phyloP scores from a whole-genome alignment of 2,329 filamentous ascomycete genomes.

The Blumeria hordei region DNA sequence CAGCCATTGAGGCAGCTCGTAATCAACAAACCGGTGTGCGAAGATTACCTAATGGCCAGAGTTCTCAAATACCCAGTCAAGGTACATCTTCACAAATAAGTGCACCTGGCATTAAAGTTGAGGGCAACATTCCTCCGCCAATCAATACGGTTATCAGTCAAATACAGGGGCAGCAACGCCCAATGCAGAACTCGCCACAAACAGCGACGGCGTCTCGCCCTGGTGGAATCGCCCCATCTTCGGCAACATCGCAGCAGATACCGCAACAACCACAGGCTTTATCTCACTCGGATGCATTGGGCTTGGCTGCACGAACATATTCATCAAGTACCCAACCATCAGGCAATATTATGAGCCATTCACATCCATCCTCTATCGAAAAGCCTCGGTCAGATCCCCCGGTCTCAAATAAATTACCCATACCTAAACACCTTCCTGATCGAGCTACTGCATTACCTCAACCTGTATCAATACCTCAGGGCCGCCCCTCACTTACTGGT shows the following conservation, averaged over 20 bases:
- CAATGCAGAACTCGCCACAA: conserved; percentile 13
- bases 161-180: conserved; percentile 7
- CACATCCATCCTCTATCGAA: conserved; percentile 7
- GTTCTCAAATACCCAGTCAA: conserved; percentile 6
- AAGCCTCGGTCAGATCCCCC: conserved; percentile 11
- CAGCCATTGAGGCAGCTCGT: conserved; percentile 14
- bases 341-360: conserved; percentile 14
- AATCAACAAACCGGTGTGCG: conserved; percentile 14
- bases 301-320: conserved; percentile 14
- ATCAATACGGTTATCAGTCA: conserved; percentile 13
- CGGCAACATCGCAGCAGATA: conserved; percentile 9
- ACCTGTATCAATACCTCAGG: conserved; percentile 47
- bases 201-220: conserved; percentile 10
- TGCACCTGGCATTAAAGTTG: conserved; percentile 11
- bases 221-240: conserved; percentile 7
- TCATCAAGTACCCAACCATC: conserved; percentile 10
- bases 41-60: conserved; percentile 8
- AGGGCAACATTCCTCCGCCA: conserved; percentile 9
- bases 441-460: conserved; percentile 44
- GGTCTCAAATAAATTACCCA: conserved; percentile 15
- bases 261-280: conserved; percentile 10
- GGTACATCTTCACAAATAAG: conserved; percentile 7
- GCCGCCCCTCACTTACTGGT: conserved; percentile 61
- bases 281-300: conserved; percentile 13
- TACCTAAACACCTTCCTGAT: conserved; percentile 44